A percentile compares a stretch with the other conserved stretches of the same genome.
These are phyloP conservation scores for Lactarius evosmus DNA, from an alignment of 768 basidiomycete genomes.

Conservation along the genomic window DNA sequence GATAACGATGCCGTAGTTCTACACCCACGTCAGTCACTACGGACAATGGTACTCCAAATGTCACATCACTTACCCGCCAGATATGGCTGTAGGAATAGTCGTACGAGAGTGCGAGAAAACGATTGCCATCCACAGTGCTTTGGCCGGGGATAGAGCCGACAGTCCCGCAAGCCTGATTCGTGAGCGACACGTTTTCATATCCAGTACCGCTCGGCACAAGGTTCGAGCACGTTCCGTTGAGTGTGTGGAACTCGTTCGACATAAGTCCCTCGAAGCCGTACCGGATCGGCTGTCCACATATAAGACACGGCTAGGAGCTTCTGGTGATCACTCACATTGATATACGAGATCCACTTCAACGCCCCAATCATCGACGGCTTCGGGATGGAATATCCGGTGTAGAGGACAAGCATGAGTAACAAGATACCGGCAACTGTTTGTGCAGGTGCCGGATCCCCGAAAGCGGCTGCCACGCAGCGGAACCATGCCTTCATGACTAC, in stretches of 20 bases:
- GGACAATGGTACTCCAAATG: not conserved
- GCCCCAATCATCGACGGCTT: slow-evolving; percentile 64
- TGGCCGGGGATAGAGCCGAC: slow-evolving; percentile 64
- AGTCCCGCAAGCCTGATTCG: slow-evolving; percentile 75
- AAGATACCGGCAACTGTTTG: slow-evolving; percentile 54
- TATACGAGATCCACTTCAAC: slow-evolving; percentile 62
- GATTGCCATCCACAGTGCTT: slow-evolving; percentile 55
- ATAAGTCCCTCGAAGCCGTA: slow-evolving; percentile 76
- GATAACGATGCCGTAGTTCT: slow-evolving; percentile 69
- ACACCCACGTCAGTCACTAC: not conserved
- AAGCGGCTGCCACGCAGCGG: slow-evolving; percentile 59
- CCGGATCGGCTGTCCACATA: slow-evolving; percentile 50
- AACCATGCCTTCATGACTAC: slow-evolving; percentile 76
- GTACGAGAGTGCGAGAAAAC: slow-evolving; percentile 48
- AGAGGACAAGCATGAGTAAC: slow-evolving; percentile 53
- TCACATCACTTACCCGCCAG: slow-evolving; percentile 41
- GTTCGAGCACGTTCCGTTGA: slow-evolving; percentile 56
- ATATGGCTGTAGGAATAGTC: slow-evolving; percentile 45
- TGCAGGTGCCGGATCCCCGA: slow-evolving; percentile 57
- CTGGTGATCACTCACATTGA: slow-evolving; percentile 46
- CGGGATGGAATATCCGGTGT: slow-evolving; percentile 60
- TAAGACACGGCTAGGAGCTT: slow-evolving; percentile 25
- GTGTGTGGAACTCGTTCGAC: slow-evolving; percentile 76
- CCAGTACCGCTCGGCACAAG: slow-evolving; percentile 62
- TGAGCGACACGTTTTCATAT: slow-evolving; percentile 52